phyloP scores from a whole-genome alignment of 2,329 filamentous ascomycete species.

The Colletotrichum spinosum region DNA sequence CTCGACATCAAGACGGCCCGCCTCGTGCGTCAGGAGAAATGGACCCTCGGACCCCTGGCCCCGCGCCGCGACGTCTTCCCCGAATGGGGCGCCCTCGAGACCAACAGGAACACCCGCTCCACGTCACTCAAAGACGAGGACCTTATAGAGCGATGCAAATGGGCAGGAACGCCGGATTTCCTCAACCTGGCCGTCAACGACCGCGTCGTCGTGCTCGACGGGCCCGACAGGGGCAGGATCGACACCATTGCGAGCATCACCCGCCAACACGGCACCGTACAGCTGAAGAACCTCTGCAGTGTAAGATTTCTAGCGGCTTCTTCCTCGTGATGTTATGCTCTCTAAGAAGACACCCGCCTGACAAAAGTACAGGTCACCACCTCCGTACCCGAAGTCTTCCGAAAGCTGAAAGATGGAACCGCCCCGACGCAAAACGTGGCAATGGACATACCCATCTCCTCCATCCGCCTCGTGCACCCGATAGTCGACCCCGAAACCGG shows the following conservation, averaged over 20 bases:
- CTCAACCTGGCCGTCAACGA: constrained; percentile 77
- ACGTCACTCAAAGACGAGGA: constrained; percentile 49
- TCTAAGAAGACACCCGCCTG: no score
- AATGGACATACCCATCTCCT: constrained; percentile 72
- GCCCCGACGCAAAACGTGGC: constrained; percentile 60
- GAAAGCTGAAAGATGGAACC: constrained; percentile 49
- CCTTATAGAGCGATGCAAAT: constrained; percentile 58
- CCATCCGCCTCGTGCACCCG: constrained; percentile 85
- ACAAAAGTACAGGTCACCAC: constrained; percentile 49
- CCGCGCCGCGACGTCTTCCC: constrained; percentile 79
- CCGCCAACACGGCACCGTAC: constrained; percentile 65
- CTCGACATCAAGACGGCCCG: constrained; percentile 47
- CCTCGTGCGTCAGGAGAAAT: constrained; percentile 76
- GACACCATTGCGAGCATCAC: constrained; percentile 74
- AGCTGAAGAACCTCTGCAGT: constrained; percentile 71
- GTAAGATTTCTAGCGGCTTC: constrained; percentile 56
- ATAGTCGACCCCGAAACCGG: constrained; percentile 75
- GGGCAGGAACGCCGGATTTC: constrained; percentile 74
- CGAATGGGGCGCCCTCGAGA: constrained; percentile 63
- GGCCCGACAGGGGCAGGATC: constrained; percentile 86
- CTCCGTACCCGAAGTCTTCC: constrained; percentile 51
- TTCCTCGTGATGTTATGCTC: no score
- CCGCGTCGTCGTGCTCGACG: constrained; percentile 83
- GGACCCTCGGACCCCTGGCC: constrained; percentile 80
- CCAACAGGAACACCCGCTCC: constrained; percentile 50